Evolutionary conservation across 495 filamentous ascomycete genomes (phyloP).

Genomic region (Hypomontagnella monticulosa): DNA sequence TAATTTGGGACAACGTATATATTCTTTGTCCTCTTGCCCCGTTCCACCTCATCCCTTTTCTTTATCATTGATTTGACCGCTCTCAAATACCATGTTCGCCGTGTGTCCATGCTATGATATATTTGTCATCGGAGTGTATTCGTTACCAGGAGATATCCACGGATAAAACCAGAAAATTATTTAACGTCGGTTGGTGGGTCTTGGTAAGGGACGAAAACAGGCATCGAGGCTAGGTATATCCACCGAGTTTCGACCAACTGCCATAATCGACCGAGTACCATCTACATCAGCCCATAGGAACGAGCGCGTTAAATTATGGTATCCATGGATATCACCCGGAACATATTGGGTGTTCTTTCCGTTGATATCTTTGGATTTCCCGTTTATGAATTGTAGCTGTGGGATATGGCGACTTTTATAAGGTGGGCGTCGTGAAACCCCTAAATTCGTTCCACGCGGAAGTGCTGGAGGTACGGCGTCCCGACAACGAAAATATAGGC

Average conservation of each 20-base stretch:
- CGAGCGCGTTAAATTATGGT: neutral
- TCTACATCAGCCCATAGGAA: neutral
- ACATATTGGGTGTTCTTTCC: neutral
- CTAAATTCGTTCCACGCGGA: neutral
- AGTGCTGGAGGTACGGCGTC: no score
- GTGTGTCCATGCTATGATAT: slow-evolving; percentile 9
- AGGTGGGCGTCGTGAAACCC: neutral
- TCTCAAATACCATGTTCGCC: slow-evolving; percentile 10
- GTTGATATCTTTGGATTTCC: neutral
- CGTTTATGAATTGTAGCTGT: neutral
- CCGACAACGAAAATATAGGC: neutral
- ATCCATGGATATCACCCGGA: neutral
- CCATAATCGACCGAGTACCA: neutral
- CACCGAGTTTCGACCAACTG: neutral
- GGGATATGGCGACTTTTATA: slow-evolving; percentile 5
- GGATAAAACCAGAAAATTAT: slow-evolving; percentile 8
- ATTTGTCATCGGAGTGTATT: slow-evolving; percentile 11
- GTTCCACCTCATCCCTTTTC: neutral
- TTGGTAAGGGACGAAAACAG: no score
- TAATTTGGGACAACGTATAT: slow-evolving; percentile 10
- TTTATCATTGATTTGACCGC: neutral
- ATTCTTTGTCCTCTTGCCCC: neutral
- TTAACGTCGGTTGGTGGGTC: no score
- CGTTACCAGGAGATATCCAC: slow-evolving; percentile 22
- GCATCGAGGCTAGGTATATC: slow-evolving; percentile 18